A percentile compares a stretch with the other conserved stretches of the same genome.
These are phyloP conservation scores for Debaryomyces prosopidis DNA, from an alignment of 805 yeast species.

Conservation along the genomic window DNA sequence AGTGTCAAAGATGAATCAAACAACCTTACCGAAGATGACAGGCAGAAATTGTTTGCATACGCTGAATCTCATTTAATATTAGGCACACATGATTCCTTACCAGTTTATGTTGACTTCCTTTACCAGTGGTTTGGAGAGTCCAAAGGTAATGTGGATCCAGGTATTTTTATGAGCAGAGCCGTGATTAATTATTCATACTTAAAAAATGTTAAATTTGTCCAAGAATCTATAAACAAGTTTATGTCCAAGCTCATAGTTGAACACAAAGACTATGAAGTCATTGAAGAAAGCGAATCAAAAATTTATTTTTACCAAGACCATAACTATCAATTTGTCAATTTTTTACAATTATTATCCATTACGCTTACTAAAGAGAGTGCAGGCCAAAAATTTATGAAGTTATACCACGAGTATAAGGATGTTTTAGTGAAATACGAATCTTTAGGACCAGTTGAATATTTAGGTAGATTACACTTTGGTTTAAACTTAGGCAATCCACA, in stretches of 20 bases:
- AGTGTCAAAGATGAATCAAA: constrained; percentile 18
- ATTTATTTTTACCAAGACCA: constrained; percentile 35
- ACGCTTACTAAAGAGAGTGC: constrained; percentile 52
- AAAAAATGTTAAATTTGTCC: constrained; percentile 63
- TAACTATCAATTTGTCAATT: constrained; percentile 54
- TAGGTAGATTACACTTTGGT: constrained; percentile 66
- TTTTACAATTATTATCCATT: constrained; percentile 63
- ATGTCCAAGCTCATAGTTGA: constrained; percentile 14
- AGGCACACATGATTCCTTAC: constrained; percentile 58
- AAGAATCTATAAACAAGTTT: constrained; percentile 27
- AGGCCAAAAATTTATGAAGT: constrained; percentile 52
- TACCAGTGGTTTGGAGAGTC: constrained; percentile 36
- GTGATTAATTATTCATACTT: constrained; percentile 74
- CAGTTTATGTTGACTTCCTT: constrained; percentile 45
- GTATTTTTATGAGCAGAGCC: constrained; percentile 50
- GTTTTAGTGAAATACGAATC: constrained; percentile 36
- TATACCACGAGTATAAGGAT: constrained; percentile 51
- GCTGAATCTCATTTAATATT: constrained; percentile 74
- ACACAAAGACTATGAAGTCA: constrained; percentile 10
- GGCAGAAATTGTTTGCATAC: constrained; percentile 49
- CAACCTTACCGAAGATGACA: constrained; percentile 21
- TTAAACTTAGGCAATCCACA: constrained; percentile 45
- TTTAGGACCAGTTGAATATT: constrained; percentile 46
- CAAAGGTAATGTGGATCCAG: constrained; percentile 31
- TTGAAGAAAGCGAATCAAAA: constrained; percentile 27